phyloP scores from a whole-genome alignment of 768 basidiomycete genomes.

The Collybia nuda region DNA sequence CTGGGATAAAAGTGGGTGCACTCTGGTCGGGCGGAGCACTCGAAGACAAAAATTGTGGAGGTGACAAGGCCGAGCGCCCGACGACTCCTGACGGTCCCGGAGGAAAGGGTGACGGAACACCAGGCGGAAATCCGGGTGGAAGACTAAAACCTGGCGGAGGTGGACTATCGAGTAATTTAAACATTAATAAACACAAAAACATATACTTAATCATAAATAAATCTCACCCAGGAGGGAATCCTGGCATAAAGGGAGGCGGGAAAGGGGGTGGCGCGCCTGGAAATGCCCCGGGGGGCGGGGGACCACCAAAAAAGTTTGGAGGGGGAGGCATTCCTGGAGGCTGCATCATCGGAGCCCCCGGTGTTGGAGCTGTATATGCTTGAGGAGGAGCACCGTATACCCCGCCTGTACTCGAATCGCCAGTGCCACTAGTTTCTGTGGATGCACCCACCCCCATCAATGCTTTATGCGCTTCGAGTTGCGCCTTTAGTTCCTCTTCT shows the following conservation, averaged over 20 bases:
- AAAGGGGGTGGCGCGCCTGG: conserved; percentile 50
- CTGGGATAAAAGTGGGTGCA: background rate
- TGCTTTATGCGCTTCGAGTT: conserved; percentile 87
- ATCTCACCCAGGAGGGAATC: conserved; percentile 58
- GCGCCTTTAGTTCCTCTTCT: conserved; percentile 81
- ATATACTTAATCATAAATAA: background rate
- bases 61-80: conserved; percentile 10
- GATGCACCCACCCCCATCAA: conserved; percentile 73
- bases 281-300: conserved; percentile 38
- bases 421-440: conserved; percentile 33
- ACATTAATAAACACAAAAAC: conserved; percentile 6
- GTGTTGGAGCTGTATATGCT: conserved; percentile 56
- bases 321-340: conserved; percentile 43
- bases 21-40: background rate
- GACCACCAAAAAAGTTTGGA: conserved; percentile 38
- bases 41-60: conserved; percentile 15
- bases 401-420: conserved; percentile 45
- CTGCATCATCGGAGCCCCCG: conserved; percentile 34
- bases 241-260: conserved; percentile 48
- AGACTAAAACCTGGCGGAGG: conserved; percentile 57
- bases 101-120: conserved; percentile 19
- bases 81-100: conserved; percentile 20
- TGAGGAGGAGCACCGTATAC: conserved; percentile 79
- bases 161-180: conserved; percentile 27
- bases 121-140: conserved; percentile 46